Percentiles rank a stretch among this genome's conserved stretches.
phyloP scores from a whole-genome alignment of 768 basidiomycete genomes.

The Filobasidium wieringae region DNA sequence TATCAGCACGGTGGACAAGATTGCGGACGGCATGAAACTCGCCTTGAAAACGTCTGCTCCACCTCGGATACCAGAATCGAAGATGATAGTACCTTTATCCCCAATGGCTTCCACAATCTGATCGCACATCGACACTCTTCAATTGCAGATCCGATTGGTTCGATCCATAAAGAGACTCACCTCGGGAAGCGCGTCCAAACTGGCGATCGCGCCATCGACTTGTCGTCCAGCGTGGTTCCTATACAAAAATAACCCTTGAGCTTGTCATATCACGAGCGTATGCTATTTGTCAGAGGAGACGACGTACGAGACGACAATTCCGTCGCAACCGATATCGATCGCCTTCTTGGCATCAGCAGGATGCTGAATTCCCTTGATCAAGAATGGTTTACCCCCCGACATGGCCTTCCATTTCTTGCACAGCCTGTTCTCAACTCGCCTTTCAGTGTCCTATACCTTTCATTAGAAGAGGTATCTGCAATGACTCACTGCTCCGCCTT shows the following conservation, averaged over 20 bases:
- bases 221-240: slow-evolving; percentile 58
- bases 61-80: slow-evolving; percentile 44
- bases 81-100: slow-evolving; percentile 55
- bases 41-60: slow-evolving; percentile 58
- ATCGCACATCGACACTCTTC: neutral
- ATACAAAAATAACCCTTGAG: neutral
- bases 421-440: no score
- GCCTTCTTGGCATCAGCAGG: slow-evolving; percentile 60
- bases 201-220: slow-evolving; percentile 60
- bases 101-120: slow-evolving; percentile 44
- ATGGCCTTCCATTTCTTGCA: slow-evolving; percentile 32
- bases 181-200: slow-evolving; percentile 18
- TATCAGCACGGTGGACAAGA: no score
- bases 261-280: no score
- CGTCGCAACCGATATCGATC: slow-evolving; percentile 54
- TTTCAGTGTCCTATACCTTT: no score
- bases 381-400: slow-evolving; percentile 46
- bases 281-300: no score
- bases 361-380: slow-evolving; percentile 55
- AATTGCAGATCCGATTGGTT: neutral
- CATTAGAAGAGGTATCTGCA: no score
- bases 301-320: slow-evolving; percentile 51
- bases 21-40: neutral
- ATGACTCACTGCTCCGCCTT: no score
- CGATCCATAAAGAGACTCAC: slow-evolving; percentile 2